These are phyloP conservation scores for Daldinia caldariorum DNA, from an alignment of 495 filamentous ascomycete genomes.

Conservation along the genomic window DNA sequence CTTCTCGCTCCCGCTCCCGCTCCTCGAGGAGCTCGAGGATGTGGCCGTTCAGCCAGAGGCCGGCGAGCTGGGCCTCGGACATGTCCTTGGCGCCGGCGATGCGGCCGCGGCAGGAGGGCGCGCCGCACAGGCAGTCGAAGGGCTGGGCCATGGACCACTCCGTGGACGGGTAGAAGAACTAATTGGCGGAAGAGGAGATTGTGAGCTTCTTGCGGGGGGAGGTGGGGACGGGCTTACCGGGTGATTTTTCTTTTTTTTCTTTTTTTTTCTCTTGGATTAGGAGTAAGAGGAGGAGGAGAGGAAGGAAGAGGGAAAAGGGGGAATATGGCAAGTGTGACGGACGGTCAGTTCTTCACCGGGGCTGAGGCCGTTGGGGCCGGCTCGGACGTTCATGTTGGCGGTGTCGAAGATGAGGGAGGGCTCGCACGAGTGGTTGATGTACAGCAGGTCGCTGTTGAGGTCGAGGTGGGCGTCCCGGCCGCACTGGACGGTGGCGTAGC, in stretches of 20 bases:
- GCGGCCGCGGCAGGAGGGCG: constrained; percentile 58
- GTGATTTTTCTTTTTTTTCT: no score
- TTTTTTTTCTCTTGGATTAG: no score
- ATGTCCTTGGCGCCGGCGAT: constrained; percentile 67
- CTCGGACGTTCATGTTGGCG: constrained; percentile 68
- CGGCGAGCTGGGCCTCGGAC: constrained; percentile 54
- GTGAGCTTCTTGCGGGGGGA: constrained; percentile 33
- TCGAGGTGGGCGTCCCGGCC: constrained; percentile 70
- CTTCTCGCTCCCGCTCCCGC: constrained; percentile 21
- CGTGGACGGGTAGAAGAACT: constrained; percentile 80
- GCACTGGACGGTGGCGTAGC: constrained; percentile 77
- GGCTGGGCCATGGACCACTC: constrained; percentile 81
- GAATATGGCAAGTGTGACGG: constrained; percentile 33
- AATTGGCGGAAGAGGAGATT: constrained; percentile 3
- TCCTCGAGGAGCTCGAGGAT: constrained; percentile 62
- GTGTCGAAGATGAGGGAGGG: constrained; percentile 78
- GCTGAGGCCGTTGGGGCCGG: constrained; percentile 64
- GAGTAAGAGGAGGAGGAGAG: no score
- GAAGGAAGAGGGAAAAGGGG: no score
- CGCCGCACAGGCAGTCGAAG: constrained; percentile 73
- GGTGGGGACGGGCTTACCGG: constrained; percentile 29
- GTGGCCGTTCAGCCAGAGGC: constrained; percentile 64
- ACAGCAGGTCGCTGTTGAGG: constrained; percentile 78
- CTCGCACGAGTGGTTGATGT: constrained; percentile 78
- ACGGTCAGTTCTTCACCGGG: constrained; percentile 71